These are phyloP conservation scores for Leccinum variabile DNA, from an alignment of 1,284 basidiomycete species.

Conservation along the genomic window DNA sequence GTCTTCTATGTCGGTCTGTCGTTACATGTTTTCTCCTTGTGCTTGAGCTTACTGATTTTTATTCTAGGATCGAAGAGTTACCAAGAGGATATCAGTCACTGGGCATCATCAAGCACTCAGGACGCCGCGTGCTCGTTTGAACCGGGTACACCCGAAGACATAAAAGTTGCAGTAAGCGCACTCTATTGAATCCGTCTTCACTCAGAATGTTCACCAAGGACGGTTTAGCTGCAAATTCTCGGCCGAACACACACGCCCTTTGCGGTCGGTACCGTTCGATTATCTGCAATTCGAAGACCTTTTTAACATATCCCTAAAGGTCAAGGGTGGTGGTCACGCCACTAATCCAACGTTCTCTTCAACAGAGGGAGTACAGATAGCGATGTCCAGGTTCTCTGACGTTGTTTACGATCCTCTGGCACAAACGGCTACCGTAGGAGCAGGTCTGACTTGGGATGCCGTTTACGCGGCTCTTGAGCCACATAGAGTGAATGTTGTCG, in stretches of 20 bases:
- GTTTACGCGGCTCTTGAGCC: constrained; percentile 52
- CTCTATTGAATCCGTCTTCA: constrained; percentile 38
- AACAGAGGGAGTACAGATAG: constrained; percentile 55
- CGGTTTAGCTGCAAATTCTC: constrained; percentile 13
- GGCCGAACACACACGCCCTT: constrained; percentile 9
- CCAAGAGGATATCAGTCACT: constrained; percentile 43
- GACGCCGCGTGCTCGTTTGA: constrained; percentile 49
- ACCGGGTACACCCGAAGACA: constrained; percentile 32
- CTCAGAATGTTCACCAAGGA: neutral
- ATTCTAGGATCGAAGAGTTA: neutral
- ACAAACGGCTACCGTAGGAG: constrained; percentile 40
- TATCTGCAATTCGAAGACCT: constrained; percentile 12
- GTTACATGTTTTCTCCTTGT: neutral
- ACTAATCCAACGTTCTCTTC: constrained; percentile 25
- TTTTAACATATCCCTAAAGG: constrained; percentile 2
- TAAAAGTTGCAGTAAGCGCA: neutral
- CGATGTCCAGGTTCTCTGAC: constrained; percentile 51
- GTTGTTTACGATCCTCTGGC: constrained; percentile 42
- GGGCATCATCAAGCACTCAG: constrained; percentile 46
- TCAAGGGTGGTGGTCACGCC: constrained; percentile 22
- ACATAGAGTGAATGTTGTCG: constrained; percentile 37
- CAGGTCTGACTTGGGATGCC: constrained; percentile 58
- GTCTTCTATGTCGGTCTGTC: neutral
- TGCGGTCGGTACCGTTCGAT: constrained; percentile 8
- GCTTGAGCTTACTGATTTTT: neutral